Evolutionary conservation across 2,329 filamentous ascomycete species (phyloP), one percentile per base, ranked within the genome.

Genomic region (Colletotrichum eremochloae): DNA sequence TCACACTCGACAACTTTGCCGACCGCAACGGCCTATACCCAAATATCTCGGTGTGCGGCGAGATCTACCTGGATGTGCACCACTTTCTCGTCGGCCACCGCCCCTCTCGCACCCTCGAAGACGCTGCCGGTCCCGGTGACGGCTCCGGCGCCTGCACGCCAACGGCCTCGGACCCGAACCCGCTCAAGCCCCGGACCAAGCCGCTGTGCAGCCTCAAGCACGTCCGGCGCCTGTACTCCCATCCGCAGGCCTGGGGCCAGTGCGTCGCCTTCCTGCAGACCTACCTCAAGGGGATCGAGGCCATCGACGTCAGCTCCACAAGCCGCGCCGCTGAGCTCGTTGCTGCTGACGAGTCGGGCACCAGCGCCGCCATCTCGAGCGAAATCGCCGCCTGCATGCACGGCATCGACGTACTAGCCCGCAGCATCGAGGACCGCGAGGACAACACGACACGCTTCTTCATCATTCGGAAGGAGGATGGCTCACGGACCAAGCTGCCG

Each of bases 161-260:
- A n/a, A 89, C 86, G 12, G 80, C 80, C 18, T 80, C 79, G 24
- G 81, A 82, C 56, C 87, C 87, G 3, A 79, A 77, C 55, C 85
- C 85, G 20, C 76, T 77, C n/a, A 82, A 82, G 75, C 85, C 86
- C 36, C 81, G 82, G 74, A 81, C 84, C 50, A 82, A 82, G 74
- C 89, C 91, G 3, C 76, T 87, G 50, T 77, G 79, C 63, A 83
- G 84, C 74, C 81, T 95, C 74, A 81, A 84, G 67, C 86, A 92
- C 76, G 88, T 98, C 77, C 89, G 87, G 76, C 92, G 92, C 78
- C 82, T 99, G 52, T 97, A 97, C 84, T 96, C 94, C 33, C 96
- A 99, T 82, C 95, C 96, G 12, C 96, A 99, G 82, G 96, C 95
- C 38, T 97, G 96, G 86, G 95, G 95, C 36, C 96, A 99, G 83